Conservation (phyloP, 148 eudicot species). For the Suaeda aralocaspica region DNA sequence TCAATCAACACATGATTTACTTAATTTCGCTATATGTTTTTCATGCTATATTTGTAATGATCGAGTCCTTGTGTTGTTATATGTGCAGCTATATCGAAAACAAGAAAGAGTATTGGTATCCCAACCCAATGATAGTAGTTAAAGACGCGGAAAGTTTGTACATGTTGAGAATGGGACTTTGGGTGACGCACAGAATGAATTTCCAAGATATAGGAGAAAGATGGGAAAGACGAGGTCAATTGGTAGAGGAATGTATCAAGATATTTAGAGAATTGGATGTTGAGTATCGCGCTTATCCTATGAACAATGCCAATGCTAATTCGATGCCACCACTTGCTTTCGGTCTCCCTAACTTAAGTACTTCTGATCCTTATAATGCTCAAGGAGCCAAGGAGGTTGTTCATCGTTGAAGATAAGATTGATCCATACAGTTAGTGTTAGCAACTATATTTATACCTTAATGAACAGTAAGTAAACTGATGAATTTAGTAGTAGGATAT, state of each 20-base stretch:
- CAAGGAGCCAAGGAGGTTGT: slow-evolving; percentile 15
- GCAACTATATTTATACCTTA: no score
- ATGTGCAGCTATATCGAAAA: slow-evolving; percentile 51
- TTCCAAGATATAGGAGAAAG: slow-evolving; percentile 62
- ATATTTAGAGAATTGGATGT: slow-evolving; percentile 57
- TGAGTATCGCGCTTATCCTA: slow-evolving; percentile 49
- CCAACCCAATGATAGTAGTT: slow-evolving; percentile 39
- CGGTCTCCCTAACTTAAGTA: slow-evolving; percentile 29
- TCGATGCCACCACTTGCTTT: slow-evolving; percentile 31
- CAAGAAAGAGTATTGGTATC: slow-evolving; percentile 70
- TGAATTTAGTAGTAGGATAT: no score
- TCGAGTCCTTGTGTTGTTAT: no score
- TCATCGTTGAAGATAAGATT: slow-evolving; percentile 25
- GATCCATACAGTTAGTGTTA: no score
- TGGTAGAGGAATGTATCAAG: slow-evolving; percentile 57
- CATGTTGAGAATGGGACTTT: slow-evolving; percentile 40
- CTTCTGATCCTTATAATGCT: slow-evolving; percentile 7
- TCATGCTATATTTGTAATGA: no score
- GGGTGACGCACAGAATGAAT: slow-evolving; percentile 71
- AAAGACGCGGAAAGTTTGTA: slow-evolving; percentile 40
- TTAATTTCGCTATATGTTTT: no score
- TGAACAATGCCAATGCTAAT: slow-evolving; percentile 35
- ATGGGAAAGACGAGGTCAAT: slow-evolving; percentile 39
- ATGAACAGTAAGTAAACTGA: no score
- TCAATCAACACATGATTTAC: neutral